A percentile compares a stretch with the other conserved stretches of the same genome.
These are phyloP conservation scores for Metschnikowia baotianmanensis DNA, from an alignment of 805 yeast species.

Conservation along the genomic window DNA sequence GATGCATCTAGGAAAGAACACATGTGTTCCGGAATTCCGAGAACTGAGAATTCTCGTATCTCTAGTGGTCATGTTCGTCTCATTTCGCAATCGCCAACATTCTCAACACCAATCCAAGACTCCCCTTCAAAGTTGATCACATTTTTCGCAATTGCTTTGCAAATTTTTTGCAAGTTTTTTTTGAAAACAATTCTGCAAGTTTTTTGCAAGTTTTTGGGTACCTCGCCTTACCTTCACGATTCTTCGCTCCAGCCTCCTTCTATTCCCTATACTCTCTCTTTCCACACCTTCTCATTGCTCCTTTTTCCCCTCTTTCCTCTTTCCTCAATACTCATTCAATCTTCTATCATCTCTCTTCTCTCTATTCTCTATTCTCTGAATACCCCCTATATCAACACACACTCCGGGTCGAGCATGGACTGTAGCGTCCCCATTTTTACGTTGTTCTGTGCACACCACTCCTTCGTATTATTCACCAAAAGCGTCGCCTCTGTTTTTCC, in stretches of 20 bases:
- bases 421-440: constrained; percentile 27
- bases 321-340: too few species aligned
- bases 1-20: too few species aligned
- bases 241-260: neutral
- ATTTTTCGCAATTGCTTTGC: neutral
- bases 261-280: neutral
- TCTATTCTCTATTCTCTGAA: neutral
- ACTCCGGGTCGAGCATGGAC: constrained; percentile 30
- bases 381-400: constrained; percentile 21
- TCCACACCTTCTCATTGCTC: neutral
- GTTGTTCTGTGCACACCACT: constrained; percentile 30
- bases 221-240: neutral
- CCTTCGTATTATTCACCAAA: constrained; percentile 12
- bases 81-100: too few species aligned
- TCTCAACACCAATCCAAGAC: neutral
- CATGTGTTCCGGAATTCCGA: too few species aligned
- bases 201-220: neutral
- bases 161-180: neutral
- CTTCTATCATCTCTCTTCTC: too few species aligned
- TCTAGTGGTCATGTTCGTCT: too few species aligned
- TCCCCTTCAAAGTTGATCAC: neutral
- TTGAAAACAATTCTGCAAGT: neutral
- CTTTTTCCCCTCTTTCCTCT: neutral
- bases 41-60: too few species aligned
- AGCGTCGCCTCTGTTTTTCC: neutral